A percentile compares a stretch with the other conserved stretches of the same genome.
phyloP scores from a whole-genome alignment of 805 yeast genomes.

The Pichia paraexigua region DNA sequence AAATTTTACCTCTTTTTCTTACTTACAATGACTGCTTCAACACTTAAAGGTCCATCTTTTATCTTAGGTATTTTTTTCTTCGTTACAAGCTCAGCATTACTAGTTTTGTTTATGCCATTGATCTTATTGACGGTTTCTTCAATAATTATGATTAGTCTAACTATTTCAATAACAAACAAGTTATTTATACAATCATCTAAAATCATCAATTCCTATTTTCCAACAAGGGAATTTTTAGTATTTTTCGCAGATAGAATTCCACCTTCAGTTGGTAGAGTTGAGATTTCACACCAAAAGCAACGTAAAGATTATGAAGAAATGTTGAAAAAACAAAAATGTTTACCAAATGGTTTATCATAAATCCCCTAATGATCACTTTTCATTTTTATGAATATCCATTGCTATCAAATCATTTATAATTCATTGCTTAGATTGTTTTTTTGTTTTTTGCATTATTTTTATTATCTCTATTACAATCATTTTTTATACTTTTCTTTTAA shows the following conservation, averaged over 20 bases:
- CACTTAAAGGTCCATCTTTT: conserved; percentile 11
- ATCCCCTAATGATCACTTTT: no score
- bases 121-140: conserved; percentile 4
- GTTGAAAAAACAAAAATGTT: background rate
- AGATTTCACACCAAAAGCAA: conserved; percentile 12
- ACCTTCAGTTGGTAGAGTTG: conserved; percentile 27
- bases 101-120: conserved; percentile 3
- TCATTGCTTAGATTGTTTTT: background rate
- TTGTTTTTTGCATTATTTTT: background rate
- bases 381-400: no score
- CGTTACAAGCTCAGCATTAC: conserved; percentile 27
- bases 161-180: background rate
- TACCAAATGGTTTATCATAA: background rate
- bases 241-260: conserved; percentile 26
- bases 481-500: conserved; percentile 22
- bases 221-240: conserved; percentile 16
- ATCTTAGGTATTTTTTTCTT: conserved; percentile 13
- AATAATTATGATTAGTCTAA: background rate
- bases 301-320: background rate
- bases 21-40: background rate
- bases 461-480: no score
- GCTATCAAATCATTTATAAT: background rate
- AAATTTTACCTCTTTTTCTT: background rate
- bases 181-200: background rate
- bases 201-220: conserved; percentile 7